phyloP scores from a whole-genome alignment of 257 asterid genomes.

The Rhazya stricta region DNA sequence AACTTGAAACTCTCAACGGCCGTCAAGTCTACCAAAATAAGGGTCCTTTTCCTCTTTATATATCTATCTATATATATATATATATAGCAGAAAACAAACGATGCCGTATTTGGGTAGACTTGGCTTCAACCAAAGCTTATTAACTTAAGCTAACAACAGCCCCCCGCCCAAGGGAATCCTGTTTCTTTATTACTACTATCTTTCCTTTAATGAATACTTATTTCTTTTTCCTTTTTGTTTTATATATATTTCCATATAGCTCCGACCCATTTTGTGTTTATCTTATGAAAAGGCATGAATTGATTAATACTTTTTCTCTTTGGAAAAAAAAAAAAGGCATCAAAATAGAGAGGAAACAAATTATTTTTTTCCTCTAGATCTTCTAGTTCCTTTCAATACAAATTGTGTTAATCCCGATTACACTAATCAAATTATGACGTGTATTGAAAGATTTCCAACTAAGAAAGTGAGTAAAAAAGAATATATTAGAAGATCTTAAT shows the following conservation, averaged over 20 bases:
- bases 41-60: constrained; percentile 24
- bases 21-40: constrained; percentile 56
- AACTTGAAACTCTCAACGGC: constrained; percentile 15
- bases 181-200: constrained; percentile 15
- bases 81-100: constrained; percentile 20
- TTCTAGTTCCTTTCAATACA: too few species aligned
- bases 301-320: too few species aligned
- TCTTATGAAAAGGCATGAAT: too few species aligned
- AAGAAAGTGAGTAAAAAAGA: too few species aligned
- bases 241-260: neutral
- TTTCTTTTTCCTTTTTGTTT: neutral
- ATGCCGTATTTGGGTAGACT: constrained; percentile 60
- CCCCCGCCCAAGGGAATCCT: constrained; percentile 17
- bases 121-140: constrained; percentile 27
- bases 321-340: too few species aligned
- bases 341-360: too few species aligned
- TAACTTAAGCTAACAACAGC: constrained; percentile 28
- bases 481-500: too few species aligned
- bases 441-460: too few species aligned
- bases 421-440: too few species aligned
- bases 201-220: neutral
- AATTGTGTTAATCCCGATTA: too few species aligned
- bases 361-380: too few species aligned
- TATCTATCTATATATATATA: neutral
- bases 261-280: too few species aligned